Conservation (phyloP, 1,284 basidiomycete genomes). For the Mycena citricolor region DNA sequence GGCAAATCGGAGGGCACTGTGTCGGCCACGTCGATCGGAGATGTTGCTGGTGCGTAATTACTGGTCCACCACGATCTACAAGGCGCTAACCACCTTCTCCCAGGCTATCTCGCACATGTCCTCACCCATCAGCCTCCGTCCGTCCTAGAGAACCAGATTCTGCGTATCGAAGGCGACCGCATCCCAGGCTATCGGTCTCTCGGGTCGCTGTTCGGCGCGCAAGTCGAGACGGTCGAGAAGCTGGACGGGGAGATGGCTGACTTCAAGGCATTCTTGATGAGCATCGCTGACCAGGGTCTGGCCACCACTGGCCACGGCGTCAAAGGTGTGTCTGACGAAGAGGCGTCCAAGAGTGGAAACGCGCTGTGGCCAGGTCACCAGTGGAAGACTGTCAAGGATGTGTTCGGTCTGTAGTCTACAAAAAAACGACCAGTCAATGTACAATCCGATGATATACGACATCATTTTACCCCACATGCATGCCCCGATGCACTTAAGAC, state of each 20-base stretch:
- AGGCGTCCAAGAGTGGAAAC: slow-evolving; percentile 20
- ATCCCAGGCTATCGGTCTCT: slow-evolving; percentile 26
- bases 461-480: no score
- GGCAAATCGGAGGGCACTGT: slow-evolving; percentile 24
- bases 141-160: slow-evolving; percentile 24
- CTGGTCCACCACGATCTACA: no score
- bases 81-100: no score
- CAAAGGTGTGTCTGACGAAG: slow-evolving; percentile 8
- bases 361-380: slow-evolving; percentile 26
- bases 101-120: slow-evolving; percentile 31
- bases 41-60: slow-evolving; percentile 14
- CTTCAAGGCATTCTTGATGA: not conserved
- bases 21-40: slow-evolving; percentile 25
- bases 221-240: slow-evolving; percentile 20
- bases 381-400: slow-evolving; percentile 24
- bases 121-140: slow-evolving; percentile 28
- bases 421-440: no score
- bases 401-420: no score
- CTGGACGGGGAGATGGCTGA: slow-evolving; percentile 17
- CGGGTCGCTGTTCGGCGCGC: slow-evolving; percentile 22
- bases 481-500: no score
- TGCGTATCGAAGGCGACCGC: slow-evolving; percentile 32
- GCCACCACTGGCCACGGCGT: slow-evolving; percentile 4
- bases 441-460: no score
- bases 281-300: not conserved